Percentiles rank a stretch among this genome's conserved stretches.
Conservation (phyloP, 495 filamentous ascomycete species). For the Cudoniella acicularis region DNA sequence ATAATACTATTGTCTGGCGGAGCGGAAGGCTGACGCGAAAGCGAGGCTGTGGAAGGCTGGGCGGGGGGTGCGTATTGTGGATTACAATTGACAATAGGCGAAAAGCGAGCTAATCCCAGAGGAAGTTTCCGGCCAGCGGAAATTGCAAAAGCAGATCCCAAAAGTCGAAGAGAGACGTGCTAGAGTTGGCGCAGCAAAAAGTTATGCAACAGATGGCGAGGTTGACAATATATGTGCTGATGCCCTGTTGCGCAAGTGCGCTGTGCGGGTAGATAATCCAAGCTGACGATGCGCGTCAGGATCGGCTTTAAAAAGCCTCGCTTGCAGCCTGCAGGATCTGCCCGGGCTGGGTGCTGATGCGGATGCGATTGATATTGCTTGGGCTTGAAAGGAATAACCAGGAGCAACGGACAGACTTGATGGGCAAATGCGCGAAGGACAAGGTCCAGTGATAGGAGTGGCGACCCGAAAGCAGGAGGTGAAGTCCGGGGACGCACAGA, state of each 20-base stretch:
- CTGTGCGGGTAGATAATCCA: not conserved
- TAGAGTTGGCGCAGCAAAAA: slow-evolving; percentile 11
- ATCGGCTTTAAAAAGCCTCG: slow-evolving; percentile 15
- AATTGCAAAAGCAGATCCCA: slow-evolving; percentile 3
- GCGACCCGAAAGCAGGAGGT: not conserved
- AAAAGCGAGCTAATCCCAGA: slow-evolving; percentile 4
- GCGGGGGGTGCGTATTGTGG: not conserved
- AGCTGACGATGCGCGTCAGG: not conserved
- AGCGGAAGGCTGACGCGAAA: not conserved
- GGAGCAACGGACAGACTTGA: not conserved
- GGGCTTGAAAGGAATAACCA: not conserved
- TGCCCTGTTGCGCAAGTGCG: not conserved
- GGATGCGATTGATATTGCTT: not conserved
- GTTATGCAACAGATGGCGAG: slow-evolving; percentile 6
- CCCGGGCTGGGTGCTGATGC: slow-evolving; percentile 12
- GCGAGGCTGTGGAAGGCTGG: slow-evolving; percentile 12
- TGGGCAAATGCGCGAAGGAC: slow-evolving; percentile 1
- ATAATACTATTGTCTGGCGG: not conserved
- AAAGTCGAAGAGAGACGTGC: not conserved
- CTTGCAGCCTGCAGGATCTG: slow-evolving; percentile 17
- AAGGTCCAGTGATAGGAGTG: slow-evolving; percentile 1
- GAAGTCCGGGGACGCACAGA: slow-evolving; percentile 16
- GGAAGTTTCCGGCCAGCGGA: slow-evolving; percentile 18
- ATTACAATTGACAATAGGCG: not conserved
- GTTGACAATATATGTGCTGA: slow-evolving; percentile 4